Evolutionary conservation across 345 rosid genomes (phyloP).

Genomic region (Toxicodendron radicans): DNA sequence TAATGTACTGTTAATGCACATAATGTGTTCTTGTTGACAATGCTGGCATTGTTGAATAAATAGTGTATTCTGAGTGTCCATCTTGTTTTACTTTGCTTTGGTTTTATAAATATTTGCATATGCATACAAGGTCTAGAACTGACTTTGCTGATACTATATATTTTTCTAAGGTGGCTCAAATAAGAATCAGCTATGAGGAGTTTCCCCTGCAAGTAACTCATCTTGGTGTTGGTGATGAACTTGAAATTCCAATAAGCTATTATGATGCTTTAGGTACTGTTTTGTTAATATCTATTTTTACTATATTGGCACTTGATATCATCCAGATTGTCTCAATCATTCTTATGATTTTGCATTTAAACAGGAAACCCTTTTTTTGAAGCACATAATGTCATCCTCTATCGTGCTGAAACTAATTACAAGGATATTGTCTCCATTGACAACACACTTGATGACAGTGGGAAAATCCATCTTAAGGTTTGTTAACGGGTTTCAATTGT

Average conservation of each 20-base stretch:
- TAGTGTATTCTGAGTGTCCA: neutral
- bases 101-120: neutral
- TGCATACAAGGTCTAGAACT: conserved; percentile 12
- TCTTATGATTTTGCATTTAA: conserved; percentile 23
- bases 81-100: neutral
- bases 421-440: conserved; percentile 61
- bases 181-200: conserved; percentile 56
- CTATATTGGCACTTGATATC: conserved; percentile 16
- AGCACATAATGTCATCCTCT: conserved; percentile 53
- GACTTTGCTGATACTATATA: neutral
- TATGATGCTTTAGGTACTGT: conserved; percentile 67
- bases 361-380: conserved; percentile 81
- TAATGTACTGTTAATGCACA: neutral
- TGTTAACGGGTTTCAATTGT: conserved; percentile 13
- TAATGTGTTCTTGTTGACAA: neutral
- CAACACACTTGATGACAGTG: conserved; percentile 33
- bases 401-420: conserved; percentile 66
- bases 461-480: conserved; percentile 70
- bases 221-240: conserved; percentile 78
- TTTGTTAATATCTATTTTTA: conserved; percentile 6
- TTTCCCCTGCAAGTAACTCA: conserved; percentile 46
- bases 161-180: conserved; percentile 74
- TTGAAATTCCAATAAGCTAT: conserved; percentile 66
- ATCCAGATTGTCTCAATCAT: conserved; percentile 16
- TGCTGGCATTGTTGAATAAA: neutral